A percentile compares a stretch with the other conserved stretches of the same genome.
Evolutionary conservation across 257 asterid genomes (phyloP).

Genomic region (Striga asiatica): DNA sequence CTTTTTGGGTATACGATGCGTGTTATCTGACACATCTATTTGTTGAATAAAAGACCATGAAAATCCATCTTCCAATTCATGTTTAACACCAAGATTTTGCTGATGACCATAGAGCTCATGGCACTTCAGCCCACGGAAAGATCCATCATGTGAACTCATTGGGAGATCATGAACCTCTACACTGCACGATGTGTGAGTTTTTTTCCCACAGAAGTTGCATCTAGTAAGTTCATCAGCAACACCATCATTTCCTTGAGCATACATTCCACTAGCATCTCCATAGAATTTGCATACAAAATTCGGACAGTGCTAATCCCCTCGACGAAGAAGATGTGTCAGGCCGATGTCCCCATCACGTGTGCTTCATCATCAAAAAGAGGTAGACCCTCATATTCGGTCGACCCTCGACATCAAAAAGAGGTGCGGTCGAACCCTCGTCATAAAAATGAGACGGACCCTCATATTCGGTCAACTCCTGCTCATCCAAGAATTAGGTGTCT

Average conservation of each 20-base stretch:
- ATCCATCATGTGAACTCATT: slow-evolving; percentile 30
- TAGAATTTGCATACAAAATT: slow-evolving; percentile 75
- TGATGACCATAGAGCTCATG: slow-evolving; percentile 83
- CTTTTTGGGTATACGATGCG: too few species aligned
- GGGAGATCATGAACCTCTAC: slow-evolving; percentile 29
- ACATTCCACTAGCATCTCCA: slow-evolving; percentile 34
- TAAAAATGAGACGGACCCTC: too few species aligned
- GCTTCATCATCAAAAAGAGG: too few species aligned
- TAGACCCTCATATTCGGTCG: too few species aligned
- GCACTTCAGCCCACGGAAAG: slow-evolving; percentile 70
- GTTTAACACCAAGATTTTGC: slow-evolving; percentile 76
- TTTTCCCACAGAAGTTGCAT: slow-evolving; percentile 70
- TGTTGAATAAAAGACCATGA: slow-evolving; percentile 83
- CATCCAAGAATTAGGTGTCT: too few species aligned
- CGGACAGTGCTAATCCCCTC: slow-evolving; percentile 94
- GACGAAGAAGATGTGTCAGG: too few species aligned
- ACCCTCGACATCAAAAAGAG: too few species aligned
- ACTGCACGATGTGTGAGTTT: slow-evolving; percentile 70
- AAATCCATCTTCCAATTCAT: slow-evolving; percentile 72
- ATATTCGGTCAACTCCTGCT: too few species aligned
- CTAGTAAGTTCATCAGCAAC: slow-evolving; percentile 33
- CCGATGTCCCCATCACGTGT: too few species aligned
- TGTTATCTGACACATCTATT: slow-evolving; percentile 51
- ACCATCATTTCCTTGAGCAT: slow-evolving; percentile 24
- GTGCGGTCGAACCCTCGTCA: too few species aligned